Conservation (phyloP, 2,329 filamentous ascomycete species). For the Fusarium brevicatenulatum region DNA sequence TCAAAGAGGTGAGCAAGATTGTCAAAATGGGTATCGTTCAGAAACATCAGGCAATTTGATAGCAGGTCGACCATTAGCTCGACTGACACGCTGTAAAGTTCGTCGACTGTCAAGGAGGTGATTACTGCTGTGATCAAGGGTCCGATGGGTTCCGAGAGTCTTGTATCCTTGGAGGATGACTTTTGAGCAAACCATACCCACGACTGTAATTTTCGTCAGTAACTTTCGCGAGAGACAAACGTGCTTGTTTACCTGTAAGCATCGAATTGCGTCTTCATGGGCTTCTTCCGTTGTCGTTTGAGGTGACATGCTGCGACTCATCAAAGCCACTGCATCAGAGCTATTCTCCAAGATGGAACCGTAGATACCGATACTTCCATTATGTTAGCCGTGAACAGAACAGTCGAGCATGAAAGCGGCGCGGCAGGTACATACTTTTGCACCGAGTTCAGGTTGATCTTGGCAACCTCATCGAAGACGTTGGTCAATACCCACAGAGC, state of each 20-base stretch:
- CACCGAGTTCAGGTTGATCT: slow-evolving; percentile 70
- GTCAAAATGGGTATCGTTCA: slow-evolving; percentile 67
- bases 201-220: slow-evolving; percentile 56
- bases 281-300: slow-evolving; percentile 47
- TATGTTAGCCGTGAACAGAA: slow-evolving; percentile 13
- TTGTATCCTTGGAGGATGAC: slow-evolving; percentile 65
- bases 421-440: slow-evolving; percentile 61
- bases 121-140: slow-evolving; percentile 69
- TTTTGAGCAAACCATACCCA: slow-evolving; percentile 81
- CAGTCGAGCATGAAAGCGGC: not conserved
- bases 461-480: slow-evolving; percentile 55
- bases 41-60: slow-evolving; percentile 71
- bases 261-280: slow-evolving; percentile 67
- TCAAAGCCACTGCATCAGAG: slow-evolving; percentile 53
- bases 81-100: slow-evolving; percentile 67
- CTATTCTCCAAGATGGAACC: slow-evolving; percentile 54
- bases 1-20: slow-evolving; percentile 68
- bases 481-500: slow-evolving; percentile 69
- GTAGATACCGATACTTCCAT: slow-evolving; percentile 52
- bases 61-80: slow-evolving; percentile 74
- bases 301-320: slow-evolving; percentile 52
- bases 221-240: not conserved
- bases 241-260: slow-evolving; percentile 60
- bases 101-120: slow-evolving; percentile 66
- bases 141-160: slow-evolving; percentile 68